Evolutionary conservation across 148 eudicot genomes (phyloP), one percentile per base, ranked within the genome.

Genomic region (Mesembryanthemum crystallinum): DNA sequence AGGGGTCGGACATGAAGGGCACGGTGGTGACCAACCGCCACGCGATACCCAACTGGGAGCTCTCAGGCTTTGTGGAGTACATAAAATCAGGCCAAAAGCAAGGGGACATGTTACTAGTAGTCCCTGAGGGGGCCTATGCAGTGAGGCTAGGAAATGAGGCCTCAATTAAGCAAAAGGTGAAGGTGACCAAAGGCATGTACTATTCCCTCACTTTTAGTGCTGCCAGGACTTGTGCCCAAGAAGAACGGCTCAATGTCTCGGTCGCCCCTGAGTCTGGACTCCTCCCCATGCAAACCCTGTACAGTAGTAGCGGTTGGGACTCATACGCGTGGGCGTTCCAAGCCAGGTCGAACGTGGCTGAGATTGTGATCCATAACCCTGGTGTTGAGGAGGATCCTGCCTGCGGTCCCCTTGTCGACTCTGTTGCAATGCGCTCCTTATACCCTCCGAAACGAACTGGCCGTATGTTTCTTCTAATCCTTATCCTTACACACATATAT

Each of bases 301-400:
- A 93, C 63, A 93, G 97, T 54, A 93, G 98, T 52, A 88, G 81
- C 25, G 98, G 98, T 0, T 93, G 98, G 98, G 98, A 93, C 79
- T 89, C 94, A 1, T 93, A 93, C 37, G 92, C 94, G 2, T 93
- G 98, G 98, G 97, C 89, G 0, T 93, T 88, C 63, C 80, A 77
- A 43, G 90, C 98, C 3, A 70, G 29, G 21, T 61, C 49, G n/a
- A 77, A 67, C 20, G 75, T 72, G 42, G 88, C 82, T 8, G 94
- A 89, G 73, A 81, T 93, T 27, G 71, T 89, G 4, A 83, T 93
- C 35, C 98, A 93, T 57, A 93, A 93, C 73, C 97, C 98, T 0
- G 98, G 98, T 20, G 89, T 84, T 7, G 98, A 91, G 79, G 96
- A 93, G 73, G 98, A 93, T 72, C 97, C 97, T 1, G 97, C 97